Evolutionary conservation across 2,329 filamentous ascomycete genomes (phyloP).

Genomic region (Xylariaceae sp.): DNA sequence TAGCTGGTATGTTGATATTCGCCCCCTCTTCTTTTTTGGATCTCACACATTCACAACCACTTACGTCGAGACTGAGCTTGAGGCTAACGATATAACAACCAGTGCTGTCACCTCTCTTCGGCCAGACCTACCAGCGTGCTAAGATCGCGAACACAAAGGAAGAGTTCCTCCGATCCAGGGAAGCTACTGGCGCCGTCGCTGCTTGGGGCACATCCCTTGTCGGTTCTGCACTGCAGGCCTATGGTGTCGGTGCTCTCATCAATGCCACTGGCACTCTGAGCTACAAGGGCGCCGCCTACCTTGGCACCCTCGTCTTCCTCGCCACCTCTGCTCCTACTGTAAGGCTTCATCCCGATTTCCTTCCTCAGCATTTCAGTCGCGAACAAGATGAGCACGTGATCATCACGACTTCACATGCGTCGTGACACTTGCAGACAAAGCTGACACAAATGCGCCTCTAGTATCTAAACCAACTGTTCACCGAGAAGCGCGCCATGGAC

Average conservation of each 20-base stretch:
- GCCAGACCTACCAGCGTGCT: constrained; percentile 88
- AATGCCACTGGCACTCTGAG: constrained; percentile 92
- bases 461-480: constrained; percentile 81
- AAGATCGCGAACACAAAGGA: constrained; percentile 91
- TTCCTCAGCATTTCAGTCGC: not conserved
- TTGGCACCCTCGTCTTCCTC: constrained; percentile 85
- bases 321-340: constrained; percentile 84
- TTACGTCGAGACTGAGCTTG: too few relatives aligned
- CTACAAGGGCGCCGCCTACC: constrained; percentile 96
- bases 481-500: constrained; percentile 88
- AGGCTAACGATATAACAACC: not conserved
- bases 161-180: constrained; percentile 91
- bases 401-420: not conserved
- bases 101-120: constrained; percentile 83
- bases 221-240: constrained; percentile 83
- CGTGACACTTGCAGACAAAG: not conserved
- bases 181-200: constrained; percentile 79
- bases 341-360: constrained; percentile 34
- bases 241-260: constrained; percentile 83
- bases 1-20: constrained; percentile 47
- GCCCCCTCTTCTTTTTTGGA: not conserved
- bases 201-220: constrained; percentile 87
- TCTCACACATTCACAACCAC: not conserved
- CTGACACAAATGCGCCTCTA: constrained; percentile 34
- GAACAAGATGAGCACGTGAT: not conserved